Conservation (phyloP, 2,329 filamentous ascomycete genomes). For the Calonectria pauciramosa region DNA sequence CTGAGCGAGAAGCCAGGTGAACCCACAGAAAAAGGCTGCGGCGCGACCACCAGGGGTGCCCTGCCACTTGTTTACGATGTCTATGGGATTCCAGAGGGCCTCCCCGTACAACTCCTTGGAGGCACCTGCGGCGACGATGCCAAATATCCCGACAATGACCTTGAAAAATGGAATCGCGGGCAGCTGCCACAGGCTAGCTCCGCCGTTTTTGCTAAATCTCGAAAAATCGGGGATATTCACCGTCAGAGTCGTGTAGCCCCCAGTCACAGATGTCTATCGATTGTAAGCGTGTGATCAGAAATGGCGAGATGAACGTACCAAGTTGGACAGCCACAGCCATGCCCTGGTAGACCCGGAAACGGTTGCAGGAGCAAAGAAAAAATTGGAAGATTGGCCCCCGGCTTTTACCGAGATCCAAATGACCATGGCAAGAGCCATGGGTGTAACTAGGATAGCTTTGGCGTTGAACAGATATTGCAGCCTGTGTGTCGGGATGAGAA, state of each 20-base stretch:
- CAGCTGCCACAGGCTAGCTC: background rate
- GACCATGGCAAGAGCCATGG: conserved; percentile 39
- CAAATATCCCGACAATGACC: conserved; percentile 60
- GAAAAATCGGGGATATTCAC: conserved; percentile 62
- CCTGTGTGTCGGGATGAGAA: conserved; percentile 54
- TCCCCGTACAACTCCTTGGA: conserved; percentile 59
- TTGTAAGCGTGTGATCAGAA: background rate
- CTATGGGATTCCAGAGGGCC: conserved; percentile 64
- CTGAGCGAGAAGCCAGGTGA: conserved; percentile 56
- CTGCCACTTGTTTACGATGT: conserved; percentile 59
- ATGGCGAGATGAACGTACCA: conserved; percentile 30
- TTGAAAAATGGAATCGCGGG: conserved; percentile 59
- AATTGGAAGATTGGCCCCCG: conserved; percentile 34
- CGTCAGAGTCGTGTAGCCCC: conserved; percentile 62
- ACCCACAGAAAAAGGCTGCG: conserved; percentile 48
- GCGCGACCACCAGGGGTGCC: conserved; percentile 46
- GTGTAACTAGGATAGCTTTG: conserved; percentile 46
- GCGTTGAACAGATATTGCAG: conserved; percentile 52
- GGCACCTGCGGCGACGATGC: conserved; percentile 62
- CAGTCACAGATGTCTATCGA: conserved; percentile 58
- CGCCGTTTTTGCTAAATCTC: conserved; percentile 8
- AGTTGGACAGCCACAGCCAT: conserved; percentile 58
- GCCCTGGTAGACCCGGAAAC: conserved; percentile 57
- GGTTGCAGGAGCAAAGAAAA: conserved; percentile 36
- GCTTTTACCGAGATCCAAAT: conserved; percentile 45